phyloP scores from a whole-genome alignment of 2,329 filamentous ascomycete species.

The Leptographium radiaticola region DNA sequence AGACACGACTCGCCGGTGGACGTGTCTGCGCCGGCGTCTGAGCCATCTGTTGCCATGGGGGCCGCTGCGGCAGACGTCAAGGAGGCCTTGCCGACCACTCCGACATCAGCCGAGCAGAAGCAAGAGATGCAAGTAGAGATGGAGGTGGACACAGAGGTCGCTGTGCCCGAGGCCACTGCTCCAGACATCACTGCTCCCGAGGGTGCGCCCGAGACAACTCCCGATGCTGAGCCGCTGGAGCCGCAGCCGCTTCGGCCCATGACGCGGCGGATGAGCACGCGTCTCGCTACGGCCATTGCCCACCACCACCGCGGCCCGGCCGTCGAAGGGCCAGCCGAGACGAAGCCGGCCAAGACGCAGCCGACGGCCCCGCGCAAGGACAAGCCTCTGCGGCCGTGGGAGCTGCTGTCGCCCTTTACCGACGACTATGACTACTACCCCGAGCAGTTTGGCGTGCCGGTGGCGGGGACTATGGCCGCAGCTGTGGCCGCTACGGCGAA shows the following conservation, averaged over 20 bases:
- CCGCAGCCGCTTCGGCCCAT: background rate
- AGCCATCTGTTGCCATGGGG: background rate
- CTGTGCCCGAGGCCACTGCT: background rate
- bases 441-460: conserved; percentile 9
- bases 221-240: background rate
- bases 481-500: too few species aligned
- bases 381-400: conserved; percentile 8
- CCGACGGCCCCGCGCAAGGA: background rate
- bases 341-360: background rate
- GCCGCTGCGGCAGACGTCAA: background rate
- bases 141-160: background rate
- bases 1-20: background rate
- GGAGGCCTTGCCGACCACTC: background rate
- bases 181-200: background rate
- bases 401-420: conserved; percentile 10
- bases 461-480: background rate
- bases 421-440: conserved; percentile 8
- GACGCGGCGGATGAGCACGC: conserved; percentile 9
- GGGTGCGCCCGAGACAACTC: background rate
- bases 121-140: background rate
- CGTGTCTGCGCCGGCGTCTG: background rate
- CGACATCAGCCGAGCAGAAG: background rate
- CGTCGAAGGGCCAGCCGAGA: conserved; percentile 1
- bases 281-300: conserved; percentile 8
- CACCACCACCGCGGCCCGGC: conserved; percentile 7